phyloP scores from a whole-genome alignment of 345 rosid species.

The Gossypium raimondii region DNA sequence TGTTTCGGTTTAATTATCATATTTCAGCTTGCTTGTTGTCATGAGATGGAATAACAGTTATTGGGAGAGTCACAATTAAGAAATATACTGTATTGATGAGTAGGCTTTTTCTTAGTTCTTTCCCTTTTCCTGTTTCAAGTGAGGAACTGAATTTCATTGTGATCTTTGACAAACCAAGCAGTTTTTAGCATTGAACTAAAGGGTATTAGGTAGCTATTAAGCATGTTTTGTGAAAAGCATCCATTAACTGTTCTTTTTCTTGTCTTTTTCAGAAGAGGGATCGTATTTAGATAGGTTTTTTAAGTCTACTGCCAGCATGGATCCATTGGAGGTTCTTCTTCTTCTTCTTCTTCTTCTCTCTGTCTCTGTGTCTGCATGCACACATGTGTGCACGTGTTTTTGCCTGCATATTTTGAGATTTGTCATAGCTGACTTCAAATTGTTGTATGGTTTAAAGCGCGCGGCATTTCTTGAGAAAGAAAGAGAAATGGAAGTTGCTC shows the following conservation, averaged over 20 bases:
- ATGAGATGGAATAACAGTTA: neutral
- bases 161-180: neutral
- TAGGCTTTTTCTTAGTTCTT: neutral
- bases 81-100: neutral
- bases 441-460: constrained; percentile 39
- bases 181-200: neutral
- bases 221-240: neutral
- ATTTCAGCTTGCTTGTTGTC: neutral
- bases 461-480: constrained; percentile 76
- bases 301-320: constrained; percentile 70
- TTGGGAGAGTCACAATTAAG: neutral
- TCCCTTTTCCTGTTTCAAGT: neutral
- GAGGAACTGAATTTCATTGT: neutral
- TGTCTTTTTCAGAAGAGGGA: constrained; percentile 51
- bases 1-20: neutral
- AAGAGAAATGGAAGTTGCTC: constrained; percentile 81
- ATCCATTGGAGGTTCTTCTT: constrained; percentile 56
- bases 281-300: constrained; percentile 79
- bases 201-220: neutral
- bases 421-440: neutral
- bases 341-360: neutral
- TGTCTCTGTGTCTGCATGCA: neutral
- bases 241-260: neutral
- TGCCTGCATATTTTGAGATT: constrained; percentile 12
- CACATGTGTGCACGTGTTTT: neutral